Evolutionary conservation across 148 eudicot species (phyloP).

Genomic region (Nepenthes mirabilis): DNA sequence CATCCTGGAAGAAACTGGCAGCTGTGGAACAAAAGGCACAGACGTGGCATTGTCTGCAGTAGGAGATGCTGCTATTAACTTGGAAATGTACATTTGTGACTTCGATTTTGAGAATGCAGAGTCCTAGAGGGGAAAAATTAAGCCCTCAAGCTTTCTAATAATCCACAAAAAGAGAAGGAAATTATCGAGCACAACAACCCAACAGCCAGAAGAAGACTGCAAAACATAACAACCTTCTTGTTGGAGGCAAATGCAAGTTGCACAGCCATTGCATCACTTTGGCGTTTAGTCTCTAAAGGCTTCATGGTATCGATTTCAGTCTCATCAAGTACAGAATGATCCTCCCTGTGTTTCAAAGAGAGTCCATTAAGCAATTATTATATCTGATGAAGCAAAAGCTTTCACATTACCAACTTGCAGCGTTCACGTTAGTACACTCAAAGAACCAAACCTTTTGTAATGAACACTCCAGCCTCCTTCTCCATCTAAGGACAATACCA

Average conservation of each 20-base stretch:
- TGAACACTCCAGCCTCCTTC: slow-evolving; percentile 98
- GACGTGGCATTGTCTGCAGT: slow-evolving; percentile 16
- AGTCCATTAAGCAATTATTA: slow-evolving; percentile 9
- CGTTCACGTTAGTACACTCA: not conserved
- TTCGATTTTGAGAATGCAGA: slow-evolving; percentile 50
- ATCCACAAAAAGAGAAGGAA: not conserved
- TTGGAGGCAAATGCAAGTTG: slow-evolving; percentile 88
- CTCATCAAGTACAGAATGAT: slow-evolving; percentile 31
- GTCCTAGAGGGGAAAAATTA: slow-evolving; percentile 25
- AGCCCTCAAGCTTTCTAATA: slow-evolving; percentile 4
- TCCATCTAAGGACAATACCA: slow-evolving; percentile 90
- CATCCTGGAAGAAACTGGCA: slow-evolving; percentile 51
- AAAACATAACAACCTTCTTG: slow-evolving; percentile 39
- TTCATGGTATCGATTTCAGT: slow-evolving; percentile 21
- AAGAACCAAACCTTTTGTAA: slow-evolving; percentile 43
- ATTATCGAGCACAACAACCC: not conserved
- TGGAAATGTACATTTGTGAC: slow-evolving; percentile 61
- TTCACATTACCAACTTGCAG: not conserved
- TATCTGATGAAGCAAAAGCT: not conserved
- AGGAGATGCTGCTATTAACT: slow-evolving; percentile 58
- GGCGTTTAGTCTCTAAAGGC: slow-evolving; percentile 57
- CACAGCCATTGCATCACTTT: slow-evolving; percentile 86
- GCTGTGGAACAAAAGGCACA: slow-evolving; percentile 63
- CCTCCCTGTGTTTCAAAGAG: slow-evolving; percentile 38
- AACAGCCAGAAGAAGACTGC: not conserved